These are phyloP conservation scores for Tricholoma terreum DNA, from an alignment of 768 basidiomycete species.

Conservation along the genomic window DNA sequence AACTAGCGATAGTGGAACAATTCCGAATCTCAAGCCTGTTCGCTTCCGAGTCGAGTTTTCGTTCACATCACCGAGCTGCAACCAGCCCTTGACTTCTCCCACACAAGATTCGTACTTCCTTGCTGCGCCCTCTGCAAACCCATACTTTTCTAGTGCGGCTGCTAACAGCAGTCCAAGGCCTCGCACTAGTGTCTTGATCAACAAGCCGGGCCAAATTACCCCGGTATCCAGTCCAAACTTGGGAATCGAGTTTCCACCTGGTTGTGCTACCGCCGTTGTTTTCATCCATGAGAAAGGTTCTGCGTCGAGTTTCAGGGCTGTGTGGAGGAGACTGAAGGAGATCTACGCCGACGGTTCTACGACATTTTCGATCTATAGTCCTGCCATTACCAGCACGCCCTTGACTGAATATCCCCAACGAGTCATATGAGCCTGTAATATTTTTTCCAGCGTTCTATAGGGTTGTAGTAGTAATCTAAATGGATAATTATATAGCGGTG, in stretches of 20 bases:
- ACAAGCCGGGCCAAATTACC: slow-evolving; percentile 9
- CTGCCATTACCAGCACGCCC: slow-evolving; percentile 39
- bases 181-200: slow-evolving; percentile 24
- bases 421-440: slow-evolving; percentile 23
- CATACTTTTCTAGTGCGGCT: slow-evolving; percentile 17
- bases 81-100: slow-evolving; percentile 5
- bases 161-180: slow-evolving; percentile 17
- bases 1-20: slow-evolving; percentile 34
- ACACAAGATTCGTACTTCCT: slow-evolving; percentile 9
- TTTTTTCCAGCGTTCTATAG: not conserved
- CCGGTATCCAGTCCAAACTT: slow-evolving; percentile 17
- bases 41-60: slow-evolving; percentile 82
- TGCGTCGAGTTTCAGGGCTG: slow-evolving; percentile 75
- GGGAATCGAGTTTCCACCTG: slow-evolving; percentile 29
- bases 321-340: slow-evolving; percentile 70
- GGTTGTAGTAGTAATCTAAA: not conserved
- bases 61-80: slow-evolving; percentile 23
- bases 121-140: slow-evolving; percentile 12
- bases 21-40: slow-evolving; percentile 63
- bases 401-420: slow-evolving; percentile 41
- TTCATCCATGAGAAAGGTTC: slow-evolving; percentile 91
- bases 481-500: too few relatives aligned
- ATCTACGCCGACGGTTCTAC: slow-evolving; percentile 50
- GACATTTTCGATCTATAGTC: slow-evolving; percentile 37
- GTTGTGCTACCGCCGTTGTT: slow-evolving; percentile 59